Evolutionary conservation across 1,284 basidiomycete genomes (phyloP).

Genomic region (Athelia sp.): DNA sequence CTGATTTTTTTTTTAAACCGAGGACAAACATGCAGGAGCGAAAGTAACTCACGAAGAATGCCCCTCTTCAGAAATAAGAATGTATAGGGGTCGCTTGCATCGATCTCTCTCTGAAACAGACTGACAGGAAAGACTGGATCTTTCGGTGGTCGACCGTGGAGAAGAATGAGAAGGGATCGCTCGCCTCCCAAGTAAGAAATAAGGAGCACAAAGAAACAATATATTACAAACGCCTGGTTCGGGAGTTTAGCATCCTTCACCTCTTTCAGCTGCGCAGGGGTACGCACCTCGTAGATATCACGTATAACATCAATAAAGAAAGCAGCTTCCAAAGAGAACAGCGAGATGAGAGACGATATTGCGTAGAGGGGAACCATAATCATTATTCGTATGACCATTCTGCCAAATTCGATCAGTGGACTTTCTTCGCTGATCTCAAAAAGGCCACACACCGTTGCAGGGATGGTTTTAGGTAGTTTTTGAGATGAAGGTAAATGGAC

Average conservation of each 20-base stretch:
- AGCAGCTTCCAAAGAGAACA: constrained; percentile 92
- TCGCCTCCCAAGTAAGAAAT: constrained; percentile 91
- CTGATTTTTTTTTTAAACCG: constrained; percentile 35
- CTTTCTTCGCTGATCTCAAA: background rate
- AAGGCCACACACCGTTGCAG: constrained; percentile 61
- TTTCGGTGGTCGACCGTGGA: constrained; percentile 88
- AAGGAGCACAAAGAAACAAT: constrained; percentile 84
- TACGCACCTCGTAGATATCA: constrained; percentile 90
- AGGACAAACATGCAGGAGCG: background rate
- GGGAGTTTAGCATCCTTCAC: background rate
- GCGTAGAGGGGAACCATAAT: constrained; percentile 96
- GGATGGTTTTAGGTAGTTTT: constrained; percentile 83
- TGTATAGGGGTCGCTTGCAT: constrained; percentile 90
- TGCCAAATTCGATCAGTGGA: constrained; percentile 22
- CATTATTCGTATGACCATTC: constrained; percentile 95
- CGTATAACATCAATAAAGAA: constrained; percentile 95
- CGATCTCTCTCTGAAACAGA: constrained; percentile 74
- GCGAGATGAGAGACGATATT: constrained; percentile 85
- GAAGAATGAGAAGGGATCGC: constrained; percentile 83
- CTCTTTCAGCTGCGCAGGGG: background rate
- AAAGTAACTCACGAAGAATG: constrained; percentile 74
- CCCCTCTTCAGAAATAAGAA: constrained; percentile 94
- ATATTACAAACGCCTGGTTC: constrained; percentile 91
- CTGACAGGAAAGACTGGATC: constrained; percentile 83
- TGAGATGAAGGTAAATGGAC: constrained; percentile 86